Evolutionary conservation across 108 stramenopile genomes (phyloP), one percentile per base, ranked within the genome.

Genomic region (Licmophora abbreviata): DNA sequence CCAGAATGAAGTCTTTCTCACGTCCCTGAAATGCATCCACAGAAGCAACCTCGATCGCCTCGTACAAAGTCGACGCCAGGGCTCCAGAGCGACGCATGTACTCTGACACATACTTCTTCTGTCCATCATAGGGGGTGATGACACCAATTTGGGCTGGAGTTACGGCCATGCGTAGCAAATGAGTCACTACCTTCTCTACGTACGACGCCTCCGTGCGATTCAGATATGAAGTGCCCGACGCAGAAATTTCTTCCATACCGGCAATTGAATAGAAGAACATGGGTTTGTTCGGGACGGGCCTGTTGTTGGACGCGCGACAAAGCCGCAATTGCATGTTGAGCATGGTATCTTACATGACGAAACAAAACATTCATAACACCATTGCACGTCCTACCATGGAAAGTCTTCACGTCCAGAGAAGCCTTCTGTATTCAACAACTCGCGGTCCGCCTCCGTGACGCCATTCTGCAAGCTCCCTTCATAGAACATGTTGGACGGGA

Each of bases 21-120:
- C 98, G 94, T 24, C 98, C 98, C 67, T 99, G 98, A 59, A 99
- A 99, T 47, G 94, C 88, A 76, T 99, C 98, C 28, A 99, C 98
- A 47, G 81, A 84, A 34, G 96, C 95, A 33, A 99, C 93, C 71
- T 99, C 96, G 53, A 99, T 89, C 1, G 87, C 83, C 54, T 89
- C 88, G 66, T 99, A 99, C 12, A 86, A 51, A 18, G 78, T 61
- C 36, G 78, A 64, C 2, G 83, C 76, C 33, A 96, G 59, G 5
- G 83, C 45, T 12, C 96, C 98, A 6, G 88, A 70, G 27, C 92
- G 71, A 22, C 85, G 74, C 89, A 99, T 87, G 54, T 97, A 88
- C 38, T 87, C 79, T 12, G 85, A 71, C 22, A 97, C 69, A 59
- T 96, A 96, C 47, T 90, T 87, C 56, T 94, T 92, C 57, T 99